phyloP scores from a whole-genome alignment of 179 eudicot species.

The Gypsophila paniculata region DNA sequence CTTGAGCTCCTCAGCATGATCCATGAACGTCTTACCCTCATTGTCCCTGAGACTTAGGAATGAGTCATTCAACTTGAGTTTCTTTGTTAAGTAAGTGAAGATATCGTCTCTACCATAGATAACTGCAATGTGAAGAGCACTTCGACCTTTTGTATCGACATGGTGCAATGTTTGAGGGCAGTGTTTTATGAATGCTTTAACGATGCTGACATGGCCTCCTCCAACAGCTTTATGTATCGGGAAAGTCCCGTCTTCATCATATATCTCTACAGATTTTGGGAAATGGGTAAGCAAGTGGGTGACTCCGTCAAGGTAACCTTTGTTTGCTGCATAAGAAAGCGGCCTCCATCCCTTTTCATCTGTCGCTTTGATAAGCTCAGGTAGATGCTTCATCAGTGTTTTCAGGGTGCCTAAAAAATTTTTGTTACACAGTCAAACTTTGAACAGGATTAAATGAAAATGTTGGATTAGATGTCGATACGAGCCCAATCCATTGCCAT shows the following conservation, averaged over 20 bases:
- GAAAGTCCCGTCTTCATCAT: slow-evolving; percentile 9
- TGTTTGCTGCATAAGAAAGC: slow-evolving; percentile 17
- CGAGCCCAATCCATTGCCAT: too few relatives aligned
- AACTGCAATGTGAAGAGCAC: slow-evolving; percentile 1
- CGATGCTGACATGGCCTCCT: background rate
- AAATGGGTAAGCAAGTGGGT: background rate
- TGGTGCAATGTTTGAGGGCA: background rate
- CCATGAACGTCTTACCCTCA: too few relatives aligned
- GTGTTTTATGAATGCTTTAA: background rate
- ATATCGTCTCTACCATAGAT: background rate
- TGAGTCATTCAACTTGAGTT: background rate
- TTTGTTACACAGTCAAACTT: too few relatives aligned
- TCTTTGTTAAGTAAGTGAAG: background rate
- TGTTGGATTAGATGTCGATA: too few relatives aligned
- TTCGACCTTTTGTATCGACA: background rate
- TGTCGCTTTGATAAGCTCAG: background rate
- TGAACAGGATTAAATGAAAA: too few relatives aligned
- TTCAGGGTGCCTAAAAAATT: background rate
- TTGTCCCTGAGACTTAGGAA: background rate
- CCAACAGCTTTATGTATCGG: slow-evolving; percentile 23
- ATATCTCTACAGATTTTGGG: background rate
- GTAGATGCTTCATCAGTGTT: slow-evolving; percentile 10
- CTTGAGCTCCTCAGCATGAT: too few relatives aligned
- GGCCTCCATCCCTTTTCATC: slow-evolving; percentile 15
- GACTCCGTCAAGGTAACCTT: slow-evolving; percentile 5